A percentile compares a stretch with the other conserved stretches of the same genome.
phyloP scores from a whole-genome alignment of 2,329 filamentous ascomycete genomes.

The Huntiella moniliformis region DNA sequence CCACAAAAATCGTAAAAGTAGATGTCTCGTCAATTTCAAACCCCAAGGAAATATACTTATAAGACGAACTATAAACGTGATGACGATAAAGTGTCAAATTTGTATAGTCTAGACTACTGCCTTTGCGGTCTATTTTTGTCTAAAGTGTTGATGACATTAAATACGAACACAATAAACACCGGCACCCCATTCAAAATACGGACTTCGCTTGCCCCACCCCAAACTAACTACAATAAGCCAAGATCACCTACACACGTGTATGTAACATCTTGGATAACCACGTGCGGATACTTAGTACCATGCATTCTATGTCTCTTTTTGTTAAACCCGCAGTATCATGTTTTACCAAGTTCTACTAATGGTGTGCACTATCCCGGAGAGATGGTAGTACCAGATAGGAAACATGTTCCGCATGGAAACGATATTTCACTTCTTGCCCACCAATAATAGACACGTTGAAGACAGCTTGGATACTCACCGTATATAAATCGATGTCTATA shows the following conservation, averaged over 20 bases:
- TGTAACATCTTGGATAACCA: slow-evolving; percentile 2
- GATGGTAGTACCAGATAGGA: not conserved
- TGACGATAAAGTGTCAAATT: too few species aligned
- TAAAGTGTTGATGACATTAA: too few species aligned
- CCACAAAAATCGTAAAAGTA: too few species aligned
- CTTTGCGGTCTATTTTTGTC: too few species aligned
- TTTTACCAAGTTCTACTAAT: not conserved
- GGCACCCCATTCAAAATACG: not conserved
- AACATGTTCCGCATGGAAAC: not conserved
- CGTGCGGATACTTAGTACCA: not conserved
- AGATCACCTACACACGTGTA: not conserved
- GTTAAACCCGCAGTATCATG: not conserved
- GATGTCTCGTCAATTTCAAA: too few species aligned
- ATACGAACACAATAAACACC: too few species aligned
- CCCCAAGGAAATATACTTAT: too few species aligned
- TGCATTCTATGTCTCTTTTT: not conserved
- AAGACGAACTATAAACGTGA: too few species aligned
- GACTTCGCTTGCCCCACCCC: not conserved
- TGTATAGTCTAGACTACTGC: too few species aligned
- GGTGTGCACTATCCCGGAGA: not conserved
- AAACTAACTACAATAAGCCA: not conserved
- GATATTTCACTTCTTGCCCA: not conserved
- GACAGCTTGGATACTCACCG: too few species aligned
- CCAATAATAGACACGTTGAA: too few species aligned
- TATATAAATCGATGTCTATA: too few species aligned